Conservation (phyloP, 1,284 basidiomycete species). For the Cutaneotrichosporon cavernicola region DNA sequence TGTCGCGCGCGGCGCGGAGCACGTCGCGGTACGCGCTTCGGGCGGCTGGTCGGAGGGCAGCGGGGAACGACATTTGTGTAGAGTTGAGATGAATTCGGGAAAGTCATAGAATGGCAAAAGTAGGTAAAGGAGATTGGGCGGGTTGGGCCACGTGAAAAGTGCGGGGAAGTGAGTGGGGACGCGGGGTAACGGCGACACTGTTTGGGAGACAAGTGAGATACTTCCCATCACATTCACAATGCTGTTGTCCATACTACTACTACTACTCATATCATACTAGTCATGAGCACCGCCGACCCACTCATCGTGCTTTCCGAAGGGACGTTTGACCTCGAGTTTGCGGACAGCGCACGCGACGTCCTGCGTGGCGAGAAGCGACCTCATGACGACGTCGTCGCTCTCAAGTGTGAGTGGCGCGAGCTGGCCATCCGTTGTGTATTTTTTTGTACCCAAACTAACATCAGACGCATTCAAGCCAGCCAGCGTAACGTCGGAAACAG, state of each 20-base stretch:
- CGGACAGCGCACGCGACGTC: constrained; percentile 15
- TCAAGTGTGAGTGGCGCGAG: constrained; percentile 18
- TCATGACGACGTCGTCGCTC: constrained; percentile 21
- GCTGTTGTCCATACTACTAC: neutral
- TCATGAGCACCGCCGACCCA: constrained; percentile 25
- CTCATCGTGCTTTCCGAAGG: constrained; percentile 24
- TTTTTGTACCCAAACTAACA: neutral
- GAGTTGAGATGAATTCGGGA: neutral
- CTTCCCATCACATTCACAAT: neutral
- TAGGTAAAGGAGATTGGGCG: neutral
- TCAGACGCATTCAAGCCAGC: constrained; percentile 49
- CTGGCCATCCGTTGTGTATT: neutral
- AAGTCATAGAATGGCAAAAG: neutral
- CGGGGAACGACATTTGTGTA: constrained; percentile 31
- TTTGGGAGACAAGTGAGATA: no score
- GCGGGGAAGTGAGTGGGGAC: neutral
- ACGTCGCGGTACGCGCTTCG: constrained; percentile 48
- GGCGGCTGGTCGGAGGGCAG: constrained; percentile 38
- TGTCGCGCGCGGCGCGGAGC: constrained; percentile 44
- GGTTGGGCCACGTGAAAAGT: neutral
- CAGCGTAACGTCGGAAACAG: constrained; percentile 33
- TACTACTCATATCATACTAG: neutral
- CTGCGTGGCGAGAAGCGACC: constrained; percentile 12
- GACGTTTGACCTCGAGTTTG: constrained; percentile 22
- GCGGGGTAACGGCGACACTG: neutral